A percentile compares a stretch with the other conserved stretches of the same genome.
Conservation (phyloP, 176 grass and related monocot genomes). For the Zizania latifolia region DNA sequence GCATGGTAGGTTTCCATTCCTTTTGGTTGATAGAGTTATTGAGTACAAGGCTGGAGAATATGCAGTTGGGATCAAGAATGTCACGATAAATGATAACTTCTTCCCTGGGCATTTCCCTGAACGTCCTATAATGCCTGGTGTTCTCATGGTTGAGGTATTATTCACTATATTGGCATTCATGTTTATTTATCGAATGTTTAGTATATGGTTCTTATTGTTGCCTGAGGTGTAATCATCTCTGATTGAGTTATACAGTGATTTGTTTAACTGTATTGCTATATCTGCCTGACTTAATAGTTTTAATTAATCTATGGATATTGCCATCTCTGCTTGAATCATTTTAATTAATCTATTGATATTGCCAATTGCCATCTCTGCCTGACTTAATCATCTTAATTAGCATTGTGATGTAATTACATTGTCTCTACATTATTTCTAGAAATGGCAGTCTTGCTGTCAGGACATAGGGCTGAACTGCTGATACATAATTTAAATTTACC, state of each 20-base stretch:
- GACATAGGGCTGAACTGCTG: not conserved
- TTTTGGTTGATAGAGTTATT: constrained; percentile 86
- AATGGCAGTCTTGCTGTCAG: not conserved
- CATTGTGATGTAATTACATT: not conserved
- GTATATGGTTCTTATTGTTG: not conserved
- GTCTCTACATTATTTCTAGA: not conserved
- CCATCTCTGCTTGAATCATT: too few species aligned
- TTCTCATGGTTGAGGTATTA: constrained; percentile 81
- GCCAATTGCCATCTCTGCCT: not conserved
- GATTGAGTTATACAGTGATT: not conserved
- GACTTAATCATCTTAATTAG: not conserved
- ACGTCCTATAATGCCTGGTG: constrained; percentile 75
- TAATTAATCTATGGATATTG: too few species aligned
- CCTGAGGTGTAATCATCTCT: not conserved
- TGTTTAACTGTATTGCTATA: not conserved
- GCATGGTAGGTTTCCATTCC: constrained; percentile 62
- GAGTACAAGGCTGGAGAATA: constrained; percentile 69
- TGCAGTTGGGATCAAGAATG: constrained; percentile 67
- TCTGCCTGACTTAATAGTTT: not conserved
- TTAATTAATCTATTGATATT: too few species aligned
- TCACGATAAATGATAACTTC: constrained; percentile 96
- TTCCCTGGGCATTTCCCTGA: constrained; percentile 67
- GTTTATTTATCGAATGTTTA: not conserved
- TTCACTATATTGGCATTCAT: not conserved
- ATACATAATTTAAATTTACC: not conserved